These are phyloP conservation scores for Yamadazyma paraphyllophila DNA, from an alignment of 805 yeast genomes.

Conservation along the genomic window DNA sequence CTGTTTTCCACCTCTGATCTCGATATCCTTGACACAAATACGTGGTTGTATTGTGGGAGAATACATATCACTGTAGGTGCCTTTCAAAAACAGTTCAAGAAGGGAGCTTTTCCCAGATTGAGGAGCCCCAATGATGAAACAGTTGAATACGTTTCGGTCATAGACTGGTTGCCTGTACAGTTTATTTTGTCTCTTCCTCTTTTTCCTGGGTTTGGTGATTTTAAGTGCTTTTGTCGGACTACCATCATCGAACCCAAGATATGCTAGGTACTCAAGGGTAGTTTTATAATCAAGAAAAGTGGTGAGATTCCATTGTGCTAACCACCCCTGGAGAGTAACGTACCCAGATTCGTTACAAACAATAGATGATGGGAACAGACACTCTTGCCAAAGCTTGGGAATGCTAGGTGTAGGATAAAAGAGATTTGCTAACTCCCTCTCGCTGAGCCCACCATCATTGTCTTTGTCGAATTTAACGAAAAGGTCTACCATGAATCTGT, in stretches of 20 bases:
- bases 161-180: constrained; percentile 63
- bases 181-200: constrained; percentile 62
- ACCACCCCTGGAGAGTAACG: constrained; percentile 96
- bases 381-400: constrained; percentile 82
- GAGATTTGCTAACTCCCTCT: constrained; percentile 61
- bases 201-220: constrained; percentile 77
- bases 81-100: constrained; percentile 75
- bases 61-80: constrained; percentile 66
- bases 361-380: constrained; percentile 82
- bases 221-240: constrained; percentile 41
- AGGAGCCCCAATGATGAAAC: constrained; percentile 82
- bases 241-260: constrained; percentile 77
- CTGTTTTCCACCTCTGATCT: constrained; percentile 91
- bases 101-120: constrained; percentile 86
- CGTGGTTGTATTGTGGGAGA: constrained; percentile 81
- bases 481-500: constrained; percentile 85
- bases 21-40: constrained; percentile 88
- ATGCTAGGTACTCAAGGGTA: constrained; percentile 84
- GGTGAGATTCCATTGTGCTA: constrained; percentile 98
- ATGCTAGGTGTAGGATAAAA: constrained; percentile 92
- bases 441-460: constrained; percentile 92
- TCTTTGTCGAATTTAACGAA: constrained; percentile 88
- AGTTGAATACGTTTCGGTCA: constrained; percentile 90
- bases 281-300: constrained; percentile 81
- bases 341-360: constrained; percentile 88